These are phyloP conservation scores for Chalciporus chontae DNA, from an alignment of 768 basidiomycete species.

Conservation along the genomic window DNA sequence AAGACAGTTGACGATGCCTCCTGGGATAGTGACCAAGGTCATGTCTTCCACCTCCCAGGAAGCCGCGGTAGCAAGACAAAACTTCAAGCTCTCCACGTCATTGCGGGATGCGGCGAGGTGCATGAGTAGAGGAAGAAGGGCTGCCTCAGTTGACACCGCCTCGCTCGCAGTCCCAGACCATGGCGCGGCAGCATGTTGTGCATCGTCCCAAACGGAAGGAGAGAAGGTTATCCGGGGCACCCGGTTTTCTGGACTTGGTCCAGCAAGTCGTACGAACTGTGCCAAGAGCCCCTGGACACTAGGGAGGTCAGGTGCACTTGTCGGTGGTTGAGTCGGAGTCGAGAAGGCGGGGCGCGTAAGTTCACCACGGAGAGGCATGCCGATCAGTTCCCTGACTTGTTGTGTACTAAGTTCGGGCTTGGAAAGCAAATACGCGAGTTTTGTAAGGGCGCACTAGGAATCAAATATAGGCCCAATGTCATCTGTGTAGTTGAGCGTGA, in stretches of 20 bases:
- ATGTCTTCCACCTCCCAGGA: conserved; percentile 23
- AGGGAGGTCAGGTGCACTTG: conserved; percentile 46
- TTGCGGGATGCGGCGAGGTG: conserved; percentile 75
- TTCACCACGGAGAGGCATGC: conserved; percentile 83
- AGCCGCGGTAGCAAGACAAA: conserved; percentile 46
- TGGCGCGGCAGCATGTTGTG: conserved; percentile 47
- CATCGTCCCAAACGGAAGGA: conserved; percentile 35
- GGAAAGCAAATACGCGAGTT: conserved; percentile 85
- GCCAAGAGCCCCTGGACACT: conserved; percentile 62
- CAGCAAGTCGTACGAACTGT: conserved; percentile 66
- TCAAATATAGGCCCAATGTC: conserved; percentile 1
- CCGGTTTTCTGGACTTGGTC: conserved; percentile 36
- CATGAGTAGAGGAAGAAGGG: conserved; percentile 72
- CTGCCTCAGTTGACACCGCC: conserved; percentile 62
- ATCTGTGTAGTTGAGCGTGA: not conserved
- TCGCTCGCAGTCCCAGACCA: conserved; percentile 82
- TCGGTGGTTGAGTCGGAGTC: conserved; percentile 39
- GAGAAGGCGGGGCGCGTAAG: conserved; percentile 56
- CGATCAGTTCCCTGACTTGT: conserved; percentile 73
- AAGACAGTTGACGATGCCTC: conserved; percentile 70
- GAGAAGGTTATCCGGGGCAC: conserved; percentile 36
- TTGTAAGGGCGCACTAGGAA: conserved; percentile 79
- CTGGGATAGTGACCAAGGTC: conserved; percentile 38
- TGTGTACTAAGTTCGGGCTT: conserved; percentile 69
- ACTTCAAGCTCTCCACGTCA: conserved; percentile 58